phyloP scores from a whole-genome alignment of 257 asterid species.

The Solanum piurae region DNA sequence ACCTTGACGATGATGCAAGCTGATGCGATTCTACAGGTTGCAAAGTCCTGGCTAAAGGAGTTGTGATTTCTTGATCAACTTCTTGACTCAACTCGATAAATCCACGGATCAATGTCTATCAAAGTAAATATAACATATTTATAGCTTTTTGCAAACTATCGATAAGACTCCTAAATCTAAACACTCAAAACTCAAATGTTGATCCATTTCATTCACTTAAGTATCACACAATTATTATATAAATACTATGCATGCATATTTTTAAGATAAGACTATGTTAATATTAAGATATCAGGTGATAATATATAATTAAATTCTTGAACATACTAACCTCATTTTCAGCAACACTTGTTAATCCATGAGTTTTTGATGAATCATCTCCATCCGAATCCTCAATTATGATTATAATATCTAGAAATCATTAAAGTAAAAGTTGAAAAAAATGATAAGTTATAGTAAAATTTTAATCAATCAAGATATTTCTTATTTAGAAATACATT shows the following conservation, averaged over 20 bases:
- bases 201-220: background rate
- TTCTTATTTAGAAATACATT: too few species aligned
- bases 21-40: too few species aligned
- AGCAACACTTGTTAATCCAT: background rate
- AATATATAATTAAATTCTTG: background rate
- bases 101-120: too few species aligned
- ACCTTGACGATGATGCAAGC: background rate
- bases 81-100: too few species aligned
- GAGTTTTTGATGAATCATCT: background rate
- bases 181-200: too few species aligned
- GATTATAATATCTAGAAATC: background rate
- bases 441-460: too few species aligned
- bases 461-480: too few species aligned
- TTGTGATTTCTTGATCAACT: background rate
- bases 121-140: background rate
- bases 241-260: background rate
- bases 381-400: background rate
- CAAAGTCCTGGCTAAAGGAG: background rate
- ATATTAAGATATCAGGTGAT: background rate
- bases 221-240: background rate
- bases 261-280: background rate
- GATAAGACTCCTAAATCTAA: background rate
- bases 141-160: background rate
- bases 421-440: too few species aligned
- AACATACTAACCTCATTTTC: background rate